Base-by-base conservation (phyloP, 805 yeast species). In the Barnettozyma wickerhamii region DNA sequence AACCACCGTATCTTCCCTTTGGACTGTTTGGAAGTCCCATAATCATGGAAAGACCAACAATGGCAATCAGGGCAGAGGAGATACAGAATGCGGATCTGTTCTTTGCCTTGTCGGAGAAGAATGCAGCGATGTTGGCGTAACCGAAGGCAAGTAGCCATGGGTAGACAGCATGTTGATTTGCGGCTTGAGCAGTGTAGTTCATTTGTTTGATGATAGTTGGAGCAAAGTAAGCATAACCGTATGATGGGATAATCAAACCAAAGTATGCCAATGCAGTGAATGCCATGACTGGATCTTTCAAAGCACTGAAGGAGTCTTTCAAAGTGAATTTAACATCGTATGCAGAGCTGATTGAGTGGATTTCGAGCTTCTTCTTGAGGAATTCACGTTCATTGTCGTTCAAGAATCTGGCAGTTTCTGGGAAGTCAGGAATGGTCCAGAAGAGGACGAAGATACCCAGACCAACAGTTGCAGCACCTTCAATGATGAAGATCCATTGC, bases 91-190 rank as follows among this genome's bases (percentile, higher is more conserved):
- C 68, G 17, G 72, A 57, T 63, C 88, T 69, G 35, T 57, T 54
- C 45, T 72, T 66, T 17, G 64, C 39, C 35, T 55, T 60, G 58
- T 87, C 95, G 0, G 93, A 81, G 42, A 70, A 47, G 43, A 69
- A 64, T 0, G 95, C 91, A n/a, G 73, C 48, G 4, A 75, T 52
- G 63, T 81, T 79, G 33, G 81, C 74, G 27, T 74, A 65, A 6
- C 82, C 88, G 54, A 87, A 83, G 0, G 95, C 85, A 21, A 72
- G 65, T 32, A 85, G 68, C 90, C 95, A 88, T 17, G 95, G 95
- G 50, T 87, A 89, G 36, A 88, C 85, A 0, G 95, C 83, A 64
- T 81, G 81, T 41, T 82, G 74, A 61, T 88, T 88, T 9, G 95
- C 91, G 41, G 74, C 68, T 52, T 79, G 82, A 3, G 86, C 80